Base-by-base conservation (phyloP, 2,329 filamentous ascomycete species). In the Arthroderma sp. region DNA sequence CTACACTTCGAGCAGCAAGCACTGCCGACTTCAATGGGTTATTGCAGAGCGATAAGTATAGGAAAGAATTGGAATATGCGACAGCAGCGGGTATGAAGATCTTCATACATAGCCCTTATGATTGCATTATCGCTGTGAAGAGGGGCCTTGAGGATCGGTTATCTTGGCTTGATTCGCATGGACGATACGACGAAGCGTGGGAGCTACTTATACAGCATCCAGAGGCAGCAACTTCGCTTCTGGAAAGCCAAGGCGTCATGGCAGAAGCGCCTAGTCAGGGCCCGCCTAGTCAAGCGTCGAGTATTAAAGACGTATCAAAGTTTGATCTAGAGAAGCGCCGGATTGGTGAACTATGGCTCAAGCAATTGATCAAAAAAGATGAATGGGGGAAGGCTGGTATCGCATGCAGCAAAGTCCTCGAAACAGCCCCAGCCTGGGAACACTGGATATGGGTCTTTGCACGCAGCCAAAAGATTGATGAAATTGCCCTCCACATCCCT, bases 371-470 rank as follows among this genome's bases (percentile, higher is more conserved):
- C 31, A 76, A 80, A 32, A 71, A 76, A 0, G 73, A 77, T 6
- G 73, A 89, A 49, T 98, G 91, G 91, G 60, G 61, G 6, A 70
- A 75, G 46, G 91, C 91, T 4, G 89, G 86, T 1, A 73, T 82
- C 55, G 72, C 93, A 3, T 89, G 87, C 47, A 84, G 82, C 9
- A 86, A 82, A 56, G 88, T 95, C 0, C 70, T 98, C 1, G 79
- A 79, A 37, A 86, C 82, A 1, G 78, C 86, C 1, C 73, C 82
- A 40, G 72, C 82, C 53, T 98, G 91, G 91, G 88, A 96, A 65
- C 86, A 93, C 56, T 96, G 89, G 87, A 83, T 93, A 4, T 93
- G 84, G 78, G 82, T 78, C 0, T 98, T 98, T 65, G 86, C 87
- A 5, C 82, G 86, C 36, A 83, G 84, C 2, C 76, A 85, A 51